Conservation (phyloP, 306 rosid species). For the Rubus idaeus region DNA sequence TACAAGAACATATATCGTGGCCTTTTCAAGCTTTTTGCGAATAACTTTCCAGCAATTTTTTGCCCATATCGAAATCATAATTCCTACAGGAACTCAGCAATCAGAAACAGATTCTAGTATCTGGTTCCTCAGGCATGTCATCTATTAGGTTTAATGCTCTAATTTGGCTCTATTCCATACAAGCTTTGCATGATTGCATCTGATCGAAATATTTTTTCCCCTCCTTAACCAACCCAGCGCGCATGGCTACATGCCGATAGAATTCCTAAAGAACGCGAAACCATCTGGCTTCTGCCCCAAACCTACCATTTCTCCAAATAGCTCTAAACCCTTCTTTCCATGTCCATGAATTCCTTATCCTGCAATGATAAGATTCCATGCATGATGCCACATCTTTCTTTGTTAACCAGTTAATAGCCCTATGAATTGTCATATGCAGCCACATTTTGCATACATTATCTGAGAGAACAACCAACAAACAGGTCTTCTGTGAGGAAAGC, state of each 20-base stretch:
- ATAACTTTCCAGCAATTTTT: slow-evolving; percentile 44
- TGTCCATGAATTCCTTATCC: slow-evolving; percentile 79
- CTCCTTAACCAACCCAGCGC: no score
- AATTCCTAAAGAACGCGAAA: slow-evolving; percentile 63
- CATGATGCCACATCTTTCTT: slow-evolving; percentile 56
- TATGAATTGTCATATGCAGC: slow-evolving; percentile 53
- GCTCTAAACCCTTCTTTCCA: slow-evolving; percentile 59
- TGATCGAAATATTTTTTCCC: no score
- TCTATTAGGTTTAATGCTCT: slow-evolving; percentile 62
- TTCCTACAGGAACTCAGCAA: slow-evolving; percentile 73
- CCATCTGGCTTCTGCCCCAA: slow-evolving; percentile 55
- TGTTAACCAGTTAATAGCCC: slow-evolving; percentile 43
- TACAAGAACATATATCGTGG: slow-evolving; percentile 56
- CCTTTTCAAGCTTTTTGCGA: slow-evolving; percentile 55
- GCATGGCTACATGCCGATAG: no score
- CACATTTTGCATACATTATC: slow-evolving; percentile 78
- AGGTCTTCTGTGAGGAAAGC: slow-evolving; percentile 39
- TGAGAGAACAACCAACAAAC: slow-evolving; percentile 62
- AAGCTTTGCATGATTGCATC: slow-evolving; percentile 60
- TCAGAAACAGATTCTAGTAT: slow-evolving; percentile 71
- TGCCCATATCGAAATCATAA: slow-evolving; percentile 56
- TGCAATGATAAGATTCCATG: slow-evolving; percentile 66
- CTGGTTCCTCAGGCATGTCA: slow-evolving; percentile 68
- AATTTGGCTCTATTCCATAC: slow-evolving; percentile 53
- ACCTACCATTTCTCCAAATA: slow-evolving; percentile 57